Percentiles rank a stretch among this genome's conserved stretches.
phyloP scores from a whole-genome alignment of 108 stramenopile genomes.

The Cyclotella kingstonii region DNA sequence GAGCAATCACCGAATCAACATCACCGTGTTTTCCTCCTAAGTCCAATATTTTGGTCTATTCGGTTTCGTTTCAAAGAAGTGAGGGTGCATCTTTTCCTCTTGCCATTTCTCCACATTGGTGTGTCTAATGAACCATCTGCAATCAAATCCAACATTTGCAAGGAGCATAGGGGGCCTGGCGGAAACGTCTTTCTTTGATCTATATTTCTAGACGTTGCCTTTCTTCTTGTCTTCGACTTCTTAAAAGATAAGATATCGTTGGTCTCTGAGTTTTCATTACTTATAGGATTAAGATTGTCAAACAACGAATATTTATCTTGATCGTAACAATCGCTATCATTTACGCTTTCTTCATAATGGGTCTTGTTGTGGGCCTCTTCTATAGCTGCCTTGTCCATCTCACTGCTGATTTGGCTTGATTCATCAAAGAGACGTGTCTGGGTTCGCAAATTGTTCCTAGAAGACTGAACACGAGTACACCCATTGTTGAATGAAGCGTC shows the following conservation, averaged over 20 bases:
- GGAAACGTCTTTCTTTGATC: constrained; percentile 14
- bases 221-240: not conserved
- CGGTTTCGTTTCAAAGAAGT: constrained; percentile 11
- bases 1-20: too few species aligned
- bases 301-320: not conserved
- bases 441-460: not conserved
- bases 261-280: not conserved
- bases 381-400: not conserved
- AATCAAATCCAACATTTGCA: constrained; percentile 18
- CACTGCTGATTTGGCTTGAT: constrained; percentile 8
- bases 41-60: not conserved
- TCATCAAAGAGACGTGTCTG: constrained; percentile 3
- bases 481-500: not conserved
- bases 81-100: constrained; percentile 10
- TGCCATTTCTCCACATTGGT: constrained; percentile 18
- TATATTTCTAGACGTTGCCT: not conserved
- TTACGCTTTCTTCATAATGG: constrained; percentile 1
- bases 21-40: too few species aligned
- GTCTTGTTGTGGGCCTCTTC: not conserved
- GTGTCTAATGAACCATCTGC: constrained; percentile 19
- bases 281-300: not conserved
- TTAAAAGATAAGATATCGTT: not conserved
- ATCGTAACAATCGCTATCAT: not conserved
- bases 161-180: constrained; percentile 23
- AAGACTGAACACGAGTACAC: not conserved